Evolutionary conservation across 2,329 filamentous ascomycete genomes (phyloP), one percentile per base, ranked within the genome.

Genomic region (Monascus ruber): DNA sequence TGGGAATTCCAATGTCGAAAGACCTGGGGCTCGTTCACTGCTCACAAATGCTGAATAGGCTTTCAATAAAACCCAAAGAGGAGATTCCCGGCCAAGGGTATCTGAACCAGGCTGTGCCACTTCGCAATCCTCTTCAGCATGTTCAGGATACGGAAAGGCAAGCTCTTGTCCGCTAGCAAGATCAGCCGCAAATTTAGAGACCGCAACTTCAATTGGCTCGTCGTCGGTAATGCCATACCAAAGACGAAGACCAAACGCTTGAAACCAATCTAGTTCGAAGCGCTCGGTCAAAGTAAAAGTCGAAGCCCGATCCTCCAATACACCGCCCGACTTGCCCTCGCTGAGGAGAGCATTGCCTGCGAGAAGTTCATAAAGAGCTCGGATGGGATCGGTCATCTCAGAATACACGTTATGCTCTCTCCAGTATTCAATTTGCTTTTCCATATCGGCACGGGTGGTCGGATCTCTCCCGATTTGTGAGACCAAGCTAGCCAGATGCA

Each of bases 221-320:
- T 79, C 71, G 28, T 75, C 69, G 2, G 76, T 71, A 32, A 79
- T 83, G 34, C 80, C 81, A 59, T 94, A 98, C 84, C 87, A 96
- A 1, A 98, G 70, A 33, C 88, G 79, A 36, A 98, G 72, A 7
- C 85, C 89, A 60, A 98, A 94, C 0, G 88, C 81, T 55, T 94
- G 88, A 59, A 85, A 81, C 91, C 91, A 98, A 58, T 93, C 84
- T 29, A 98, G 71, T 4, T 78, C 78, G 57, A 95, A 98, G 35
- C 81, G 80, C 51, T 83, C 75, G 1, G 86, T 84, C 47, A 98
- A 84, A 39, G 79, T 73, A 55, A 98, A 94, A 0, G 81, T 81
- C 9, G 80, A 74, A 31, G 82, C 74, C 34, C 83, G 80, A 62
- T 96, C 85, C 60, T 96, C 91, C 6, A 81, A 66, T 1, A 84